Evolutionary conservation across 2,329 filamentous ascomycete species (phyloP).

Genomic region (Alternaria sp.): DNA sequence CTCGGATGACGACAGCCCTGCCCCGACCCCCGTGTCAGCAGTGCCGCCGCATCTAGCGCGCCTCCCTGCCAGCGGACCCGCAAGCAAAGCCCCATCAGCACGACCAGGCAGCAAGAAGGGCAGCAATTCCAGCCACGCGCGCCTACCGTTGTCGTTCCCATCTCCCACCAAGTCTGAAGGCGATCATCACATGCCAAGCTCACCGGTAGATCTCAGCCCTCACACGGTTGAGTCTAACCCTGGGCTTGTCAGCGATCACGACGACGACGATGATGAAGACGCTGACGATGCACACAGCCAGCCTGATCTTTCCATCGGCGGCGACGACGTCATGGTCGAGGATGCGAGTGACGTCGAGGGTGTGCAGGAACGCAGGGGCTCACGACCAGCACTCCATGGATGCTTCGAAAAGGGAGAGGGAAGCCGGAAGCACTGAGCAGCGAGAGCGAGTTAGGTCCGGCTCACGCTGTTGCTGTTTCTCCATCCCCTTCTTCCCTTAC

Average conservation of each 20-base stretch:
- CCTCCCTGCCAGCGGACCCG: conserved; percentile 36
- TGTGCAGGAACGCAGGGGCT: conserved; percentile 39
- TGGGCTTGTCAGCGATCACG: conserved; percentile 58
- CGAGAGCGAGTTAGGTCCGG: conserved; percentile 35
- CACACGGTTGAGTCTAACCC: conserved; percentile 58
- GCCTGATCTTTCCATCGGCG: conserved; percentile 42
- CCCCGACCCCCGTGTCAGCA: conserved; percentile 37
- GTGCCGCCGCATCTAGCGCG: conserved; percentile 41
- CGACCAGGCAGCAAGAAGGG: conserved; percentile 45
- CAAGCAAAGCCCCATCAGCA: conserved; percentile 38
- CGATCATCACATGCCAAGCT: conserved; percentile 40
- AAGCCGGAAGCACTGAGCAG: conserved; percentile 44
- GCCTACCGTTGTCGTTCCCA: conserved; percentile 41
- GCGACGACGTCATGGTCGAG: conserved; percentile 48
- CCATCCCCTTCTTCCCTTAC: conserved; percentile 18
- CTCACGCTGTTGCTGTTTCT: conserved; percentile 20
- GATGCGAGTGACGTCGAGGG: conserved; percentile 50
- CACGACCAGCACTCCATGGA: conserved; percentile 39
- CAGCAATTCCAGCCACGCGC: conserved; percentile 33
- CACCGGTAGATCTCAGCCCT: conserved; percentile 53
- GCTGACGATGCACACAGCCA: conserved; percentile 47
- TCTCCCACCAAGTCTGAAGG: conserved; percentile 34
- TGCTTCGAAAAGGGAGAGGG: conserved; percentile 46
- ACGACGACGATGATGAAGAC: conserved; percentile 56
- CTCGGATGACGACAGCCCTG: conserved; percentile 44